Evolutionary conservation across 2,329 filamentous ascomycete species (phyloP).

Genomic region (Sporothrix phasma): DNA sequence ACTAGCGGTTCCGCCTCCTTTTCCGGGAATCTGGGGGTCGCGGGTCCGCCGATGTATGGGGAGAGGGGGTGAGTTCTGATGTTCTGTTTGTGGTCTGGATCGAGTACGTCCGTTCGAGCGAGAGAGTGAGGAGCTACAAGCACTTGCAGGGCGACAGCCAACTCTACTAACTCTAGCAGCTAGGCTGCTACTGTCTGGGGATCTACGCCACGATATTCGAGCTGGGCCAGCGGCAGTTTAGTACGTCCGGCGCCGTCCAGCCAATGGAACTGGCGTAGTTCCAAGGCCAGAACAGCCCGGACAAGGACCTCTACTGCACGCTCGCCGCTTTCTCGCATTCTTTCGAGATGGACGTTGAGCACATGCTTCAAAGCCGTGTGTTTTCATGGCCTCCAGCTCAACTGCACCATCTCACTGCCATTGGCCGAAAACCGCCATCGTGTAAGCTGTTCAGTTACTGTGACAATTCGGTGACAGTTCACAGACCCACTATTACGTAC

Average conservation of each 20-base stretch:
- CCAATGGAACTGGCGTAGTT: background rate
- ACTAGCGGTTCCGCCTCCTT: background rate
- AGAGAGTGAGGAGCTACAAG: background rate
- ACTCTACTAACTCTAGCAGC: too few species aligned
- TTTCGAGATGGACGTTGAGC: too few species aligned
- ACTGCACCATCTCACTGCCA: too few species aligned
- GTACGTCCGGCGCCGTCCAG: background rate
- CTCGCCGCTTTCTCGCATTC: too few species aligned
- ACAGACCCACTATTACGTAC: background rate
- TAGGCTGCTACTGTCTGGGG: background rate
- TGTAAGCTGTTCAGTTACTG: background rate
- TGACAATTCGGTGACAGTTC: background rate
- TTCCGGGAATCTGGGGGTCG: conserved; percentile 3
- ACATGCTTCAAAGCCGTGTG: too few species aligned
- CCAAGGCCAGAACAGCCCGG: too few species aligned
- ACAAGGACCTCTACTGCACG: too few species aligned
- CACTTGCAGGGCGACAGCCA: background rate
- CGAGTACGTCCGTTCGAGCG: conserved; percentile 3
- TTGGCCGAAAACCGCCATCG: background rate
- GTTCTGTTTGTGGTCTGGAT: background rate
- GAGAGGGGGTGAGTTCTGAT: too few species aligned
- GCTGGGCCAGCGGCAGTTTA: background rate
- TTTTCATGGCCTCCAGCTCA: too few species aligned
- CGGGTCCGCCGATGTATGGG: background rate
- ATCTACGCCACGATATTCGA: too few species aligned